phyloP scores from a whole-genome alignment of 2,329 filamentous ascomycete species.

The Aspergillus ruber region DNA sequence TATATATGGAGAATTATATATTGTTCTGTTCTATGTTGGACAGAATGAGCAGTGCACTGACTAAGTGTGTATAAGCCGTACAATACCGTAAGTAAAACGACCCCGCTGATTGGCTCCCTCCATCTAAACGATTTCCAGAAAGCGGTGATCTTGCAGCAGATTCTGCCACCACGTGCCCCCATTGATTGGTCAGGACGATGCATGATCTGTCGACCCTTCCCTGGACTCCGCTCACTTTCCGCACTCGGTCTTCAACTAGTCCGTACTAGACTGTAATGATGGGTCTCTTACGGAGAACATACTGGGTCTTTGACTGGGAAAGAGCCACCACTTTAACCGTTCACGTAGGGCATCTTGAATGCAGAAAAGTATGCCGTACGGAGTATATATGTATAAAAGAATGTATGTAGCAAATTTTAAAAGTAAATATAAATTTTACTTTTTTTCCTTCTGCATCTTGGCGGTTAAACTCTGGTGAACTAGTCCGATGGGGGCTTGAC shows the following conservation, averaged over 20 bases:
- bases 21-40: too few relatives aligned
- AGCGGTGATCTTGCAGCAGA: not conserved
- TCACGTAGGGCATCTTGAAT: not conserved
- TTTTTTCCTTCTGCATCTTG: not conserved
- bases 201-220: not conserved
- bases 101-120: not conserved
- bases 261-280: not conserved
- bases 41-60: not conserved
- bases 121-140: not conserved
- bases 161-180: constrained; percentile 5
- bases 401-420: not conserved
- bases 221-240: not conserved
- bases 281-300: not conserved
- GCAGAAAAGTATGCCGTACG: not conserved
- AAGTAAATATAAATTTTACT: not conserved
- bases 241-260: not conserved
- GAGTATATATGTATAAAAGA: not conserved
- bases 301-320: not conserved
- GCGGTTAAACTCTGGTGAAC: too few relatives aligned
- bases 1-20: not conserved
- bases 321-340: not conserved
- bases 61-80: not conserved
- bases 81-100: not conserved
- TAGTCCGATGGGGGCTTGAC: not conserved
- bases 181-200: constrained; percentile 1